Evolutionary conservation across 208 protist genomes (phyloP).

Genomic region (Blechomonas ayalai): DNA sequence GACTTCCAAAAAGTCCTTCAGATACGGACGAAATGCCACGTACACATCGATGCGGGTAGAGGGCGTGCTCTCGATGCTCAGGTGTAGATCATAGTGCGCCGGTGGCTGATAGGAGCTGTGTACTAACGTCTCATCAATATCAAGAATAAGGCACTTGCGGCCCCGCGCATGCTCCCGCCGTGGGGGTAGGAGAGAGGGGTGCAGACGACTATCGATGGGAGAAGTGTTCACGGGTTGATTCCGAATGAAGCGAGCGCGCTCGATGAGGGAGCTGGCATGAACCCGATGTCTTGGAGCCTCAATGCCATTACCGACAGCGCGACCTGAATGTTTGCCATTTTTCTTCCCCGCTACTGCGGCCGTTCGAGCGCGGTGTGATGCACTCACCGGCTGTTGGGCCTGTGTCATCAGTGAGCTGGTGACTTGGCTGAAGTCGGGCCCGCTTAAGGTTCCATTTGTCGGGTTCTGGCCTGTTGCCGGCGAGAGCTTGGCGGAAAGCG

Average conservation of each 20-base stretch:
- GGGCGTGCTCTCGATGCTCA: slow-evolving; percentile 54
- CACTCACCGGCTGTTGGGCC: slow-evolving; percentile 10
- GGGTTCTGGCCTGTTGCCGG: no score
- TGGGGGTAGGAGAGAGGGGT: slow-evolving; percentile 60
- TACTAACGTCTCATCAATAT: slow-evolving; percentile 89
- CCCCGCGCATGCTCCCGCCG: slow-evolving; percentile 19
- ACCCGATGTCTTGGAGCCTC: slow-evolving; percentile 13
- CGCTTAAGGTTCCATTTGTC: no score
- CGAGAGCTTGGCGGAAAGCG: slow-evolving; percentile 34
- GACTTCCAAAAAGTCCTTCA: slow-evolving; percentile 71
- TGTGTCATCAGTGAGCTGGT: slow-evolving; percentile 27
- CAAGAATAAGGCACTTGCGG: slow-evolving; percentile 81
- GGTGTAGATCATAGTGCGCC: slow-evolving; percentile 48
- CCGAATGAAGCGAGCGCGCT: slow-evolving; percentile 40
- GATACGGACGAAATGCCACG: slow-evolving; percentile 69
- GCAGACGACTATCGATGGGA: slow-evolving; percentile 48
- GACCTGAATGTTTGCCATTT: background rate
- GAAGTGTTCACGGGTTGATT: slow-evolving; percentile 77
- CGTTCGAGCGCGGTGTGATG: background rate
- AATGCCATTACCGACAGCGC: background rate
- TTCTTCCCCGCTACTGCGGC: background rate
- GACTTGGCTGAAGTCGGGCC: slow-evolving; percentile 1
- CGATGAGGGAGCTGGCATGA: slow-evolving; percentile 36
- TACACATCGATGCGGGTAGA: slow-evolving; percentile 64
- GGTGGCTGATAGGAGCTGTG: slow-evolving; percentile 74